Evolutionary conservation across 495 filamentous ascomycete genomes (phyloP), one percentile per base, ranked within the genome.

Genomic region (Massariosphaeria phaeospora): DNA sequence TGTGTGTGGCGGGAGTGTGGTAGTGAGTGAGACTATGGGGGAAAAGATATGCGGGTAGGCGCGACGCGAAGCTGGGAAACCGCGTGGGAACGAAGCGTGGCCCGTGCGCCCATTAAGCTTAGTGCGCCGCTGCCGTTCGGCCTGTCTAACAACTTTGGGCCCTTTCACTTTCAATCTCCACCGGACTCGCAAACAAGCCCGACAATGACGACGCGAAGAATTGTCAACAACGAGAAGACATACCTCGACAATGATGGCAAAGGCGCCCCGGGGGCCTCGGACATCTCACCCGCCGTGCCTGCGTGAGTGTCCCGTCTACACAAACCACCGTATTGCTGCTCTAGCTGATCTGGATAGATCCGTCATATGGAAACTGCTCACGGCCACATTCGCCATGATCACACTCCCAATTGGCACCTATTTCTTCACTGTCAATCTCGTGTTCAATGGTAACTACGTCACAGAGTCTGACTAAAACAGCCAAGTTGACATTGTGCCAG

Each of bases 311-410:
- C 17, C 15, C 18, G 2, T n/a, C n/a, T n/a, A n/a, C n/a, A n/a
- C n/a, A n/a, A n/a, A n/a, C n/a, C n/a, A n/a, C n/a, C n/a, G n/a
- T n/a, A n/a, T n/a, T n/a, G n/a, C n/a, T n/a, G n/a, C n/a, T n/a
- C 29, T 10, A 27, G 20, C 35, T 35, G 5, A n/a, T 13, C 24
- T 31, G n/a, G 15, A 10, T 54, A 98, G 93, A 31, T 73, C 84
- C 64, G 89, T 96, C 45, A 94, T 99, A 48, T 72, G 82, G 53
- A 97, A 96, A 70, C 79, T 99, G 7, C 75, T 96, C 7, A 82
- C 79, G 48, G 96, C 96, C 71, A 93, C 91, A 6, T 75, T 88
- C 12, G 93, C 88, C 59, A 97, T 98, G 93, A 77, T 96, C 36
- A 76, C 81, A 3, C 72, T 82, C 27, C 93, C 93, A 24, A 84